phyloP scores from a whole-genome alignment of 1,139 yeast genomes.

The Pneumocystis wakefieldiae region DNA sequence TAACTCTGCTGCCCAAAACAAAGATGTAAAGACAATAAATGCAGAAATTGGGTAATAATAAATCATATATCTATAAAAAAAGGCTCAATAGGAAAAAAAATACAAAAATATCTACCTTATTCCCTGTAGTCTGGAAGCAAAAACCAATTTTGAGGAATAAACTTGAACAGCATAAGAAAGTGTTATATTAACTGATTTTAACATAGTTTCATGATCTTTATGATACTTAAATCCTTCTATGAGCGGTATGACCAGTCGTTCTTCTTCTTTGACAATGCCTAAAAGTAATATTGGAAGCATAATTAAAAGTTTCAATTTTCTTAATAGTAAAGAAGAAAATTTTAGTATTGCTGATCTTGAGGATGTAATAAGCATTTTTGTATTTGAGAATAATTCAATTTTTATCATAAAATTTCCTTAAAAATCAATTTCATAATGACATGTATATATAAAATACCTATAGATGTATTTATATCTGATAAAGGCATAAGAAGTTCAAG shows the following conservation, averaged over 20 bases:
- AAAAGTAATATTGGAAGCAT: background rate
- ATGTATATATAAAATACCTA: background rate
- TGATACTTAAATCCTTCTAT: background rate
- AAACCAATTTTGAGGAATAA: background rate
- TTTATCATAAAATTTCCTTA: background rate
- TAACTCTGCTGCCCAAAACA: background rate
- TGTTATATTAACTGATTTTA: background rate
- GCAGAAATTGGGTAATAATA: background rate
- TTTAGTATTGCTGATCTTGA: background rate
- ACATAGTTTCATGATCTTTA: background rate
- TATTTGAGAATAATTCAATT: background rate
- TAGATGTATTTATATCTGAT: background rate
- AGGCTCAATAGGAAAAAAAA: background rate
- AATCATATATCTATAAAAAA: background rate
- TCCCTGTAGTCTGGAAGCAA: background rate
- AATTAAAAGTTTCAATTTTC: background rate
- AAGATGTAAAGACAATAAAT: background rate
- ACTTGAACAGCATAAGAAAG: background rate
- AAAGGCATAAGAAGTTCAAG: background rate
- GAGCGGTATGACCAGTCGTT: background rate
- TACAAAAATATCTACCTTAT: background rate
- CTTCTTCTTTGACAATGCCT: background rate
- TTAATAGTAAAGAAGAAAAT: background rate
- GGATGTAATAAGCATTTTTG: background rate
- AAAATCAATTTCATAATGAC: background rate